phyloP scores from a whole-genome alignment of 2,329 filamentous ascomycete species.

The Hymenoscyphus infarciens region DNA sequence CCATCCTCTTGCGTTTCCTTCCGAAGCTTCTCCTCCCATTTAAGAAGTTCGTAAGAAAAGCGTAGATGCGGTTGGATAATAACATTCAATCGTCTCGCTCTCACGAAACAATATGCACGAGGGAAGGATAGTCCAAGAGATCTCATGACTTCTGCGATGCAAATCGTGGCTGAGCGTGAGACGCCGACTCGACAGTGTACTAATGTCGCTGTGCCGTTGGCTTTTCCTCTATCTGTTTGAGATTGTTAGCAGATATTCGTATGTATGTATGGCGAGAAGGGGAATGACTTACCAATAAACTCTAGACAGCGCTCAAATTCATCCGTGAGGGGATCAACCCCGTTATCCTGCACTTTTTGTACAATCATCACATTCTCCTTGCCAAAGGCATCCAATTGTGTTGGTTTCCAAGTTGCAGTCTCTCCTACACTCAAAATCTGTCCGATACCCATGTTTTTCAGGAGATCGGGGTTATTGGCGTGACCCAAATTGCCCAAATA shows the following conservation, averaged over 20 bases:
- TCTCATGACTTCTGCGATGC: constrained; percentile 98
- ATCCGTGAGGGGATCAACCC: constrained; percentile 83
- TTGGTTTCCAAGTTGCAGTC: constrained; percentile 73
- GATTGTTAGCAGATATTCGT: constrained; percentile 15
- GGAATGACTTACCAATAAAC: constrained; percentile 76
- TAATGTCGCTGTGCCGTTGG: constrained; percentile 75
- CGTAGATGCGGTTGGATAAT: constrained; percentile 96
- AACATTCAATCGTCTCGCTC: constrained; percentile 87
- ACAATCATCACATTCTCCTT: constrained; percentile 75
- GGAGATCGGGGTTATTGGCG: constrained; percentile 85
- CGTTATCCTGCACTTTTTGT: constrained; percentile 90
- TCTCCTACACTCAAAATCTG: constrained; percentile 93
- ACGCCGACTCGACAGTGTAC: constrained; percentile 97
- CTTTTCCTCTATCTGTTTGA: constrained; percentile 68
- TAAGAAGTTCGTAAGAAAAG: constrained; percentile 91
- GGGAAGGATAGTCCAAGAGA: constrained; percentile 77
- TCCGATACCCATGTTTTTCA: constrained; percentile 75
- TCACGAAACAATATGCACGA: constrained; percentile 92
- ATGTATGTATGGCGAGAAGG: constrained; percentile 3
- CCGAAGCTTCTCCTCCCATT: constrained; percentile 84
- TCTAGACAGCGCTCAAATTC: constrained; percentile 83
- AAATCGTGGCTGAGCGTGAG: constrained; percentile 92
- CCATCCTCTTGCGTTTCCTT: constrained; percentile 37
- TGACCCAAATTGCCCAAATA: constrained; percentile 92
- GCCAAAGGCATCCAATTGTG: constrained; percentile 69